Evolutionary conservation across 805 yeast genomes (phyloP), one percentile per base, ranked within the genome.

Genomic region (Pichia rugopelliculosa): DNA sequence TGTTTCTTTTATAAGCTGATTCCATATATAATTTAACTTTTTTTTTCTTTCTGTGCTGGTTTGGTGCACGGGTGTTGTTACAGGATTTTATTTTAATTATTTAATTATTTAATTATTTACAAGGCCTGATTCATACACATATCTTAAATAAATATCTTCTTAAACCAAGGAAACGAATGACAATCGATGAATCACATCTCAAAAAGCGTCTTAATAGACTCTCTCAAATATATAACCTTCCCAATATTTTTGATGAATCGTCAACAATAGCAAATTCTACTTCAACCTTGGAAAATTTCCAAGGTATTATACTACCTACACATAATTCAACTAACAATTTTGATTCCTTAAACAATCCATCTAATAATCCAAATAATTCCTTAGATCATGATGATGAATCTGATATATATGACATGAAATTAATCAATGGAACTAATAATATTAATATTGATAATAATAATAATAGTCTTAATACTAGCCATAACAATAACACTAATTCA

Each of bases 251-350:
- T 15, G 51, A 52, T 20, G 45, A 50, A 20, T 38, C 49, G 3
- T 38, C 44, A 17, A 51, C 61, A 1, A 34, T 61, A 15, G 42
- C 58, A 7, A 44, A 52, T 7, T 50, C 65, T 0, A 45, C 48
- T 11, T 54, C 57, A 41, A 40, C 52, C 17, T 20, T 52, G 4
- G 60, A 59, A 8, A 48, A 45, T 22, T 62, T 57, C 44, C 56
- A 55, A 39, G 54, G 54, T 39, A 47, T 56, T 11, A 51, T 62
- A 25, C 56, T 62, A 39, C 54, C 61, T n/a, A 53, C 56, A 7
- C 49, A 49, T 39, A 46, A 39, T 13, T 25, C 40, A 18, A 8
- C 18, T 18, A 18, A 36, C 34, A 49, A 53, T 43, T 58, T 54
- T n/a, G 18, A 15, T 2, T 30, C 34, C 2, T 15, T 15, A n/a